phyloP scores from a whole-genome alignment of 148 eudicot species.

The Fagopyrum homotropicum region DNA sequence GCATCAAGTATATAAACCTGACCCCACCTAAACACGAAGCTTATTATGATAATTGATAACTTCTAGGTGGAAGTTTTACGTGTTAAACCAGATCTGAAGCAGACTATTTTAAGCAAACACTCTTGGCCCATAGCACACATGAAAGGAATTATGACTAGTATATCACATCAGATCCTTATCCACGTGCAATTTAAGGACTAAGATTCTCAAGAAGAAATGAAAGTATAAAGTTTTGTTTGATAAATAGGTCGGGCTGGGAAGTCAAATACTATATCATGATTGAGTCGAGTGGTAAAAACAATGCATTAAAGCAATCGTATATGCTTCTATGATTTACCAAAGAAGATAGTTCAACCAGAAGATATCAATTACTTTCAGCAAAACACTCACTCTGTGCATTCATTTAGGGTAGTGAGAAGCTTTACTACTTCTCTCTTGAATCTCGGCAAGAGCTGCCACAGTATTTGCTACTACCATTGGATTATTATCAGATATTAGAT shows the following conservation, averaged over 20 bases:
- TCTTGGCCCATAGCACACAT: neutral
- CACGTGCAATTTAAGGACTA: neutral
- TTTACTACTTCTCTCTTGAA: constrained; percentile 86
- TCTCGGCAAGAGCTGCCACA: constrained; percentile 97
- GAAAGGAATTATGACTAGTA: too few relatives aligned
- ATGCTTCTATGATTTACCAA: too few relatives aligned
- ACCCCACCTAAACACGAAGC: constrained; percentile 71
- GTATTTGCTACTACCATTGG: constrained; percentile 99
- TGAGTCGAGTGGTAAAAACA: neutral
- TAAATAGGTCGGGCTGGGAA: too few relatives aligned
- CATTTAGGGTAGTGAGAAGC: constrained; percentile 84
- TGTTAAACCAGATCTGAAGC: neutral
- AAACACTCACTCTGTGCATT: constrained; percentile 88
- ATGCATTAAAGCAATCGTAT: neutral
- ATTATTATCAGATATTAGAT: constrained; percentile 96
- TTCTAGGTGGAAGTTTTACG: neutral
- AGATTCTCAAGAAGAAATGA: neutral
- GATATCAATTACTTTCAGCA: neutral
- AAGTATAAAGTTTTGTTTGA: too few relatives aligned
- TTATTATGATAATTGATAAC: neutral
- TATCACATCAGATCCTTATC: too few relatives aligned
- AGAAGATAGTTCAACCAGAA: too few relatives aligned
- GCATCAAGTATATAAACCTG: constrained; percentile 98
- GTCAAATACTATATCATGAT: neutral
- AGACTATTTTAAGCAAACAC: neutral